phyloP scores from a whole-genome alignment of 768 basidiomycete species.

The Mycena albidolilacea region DNA sequence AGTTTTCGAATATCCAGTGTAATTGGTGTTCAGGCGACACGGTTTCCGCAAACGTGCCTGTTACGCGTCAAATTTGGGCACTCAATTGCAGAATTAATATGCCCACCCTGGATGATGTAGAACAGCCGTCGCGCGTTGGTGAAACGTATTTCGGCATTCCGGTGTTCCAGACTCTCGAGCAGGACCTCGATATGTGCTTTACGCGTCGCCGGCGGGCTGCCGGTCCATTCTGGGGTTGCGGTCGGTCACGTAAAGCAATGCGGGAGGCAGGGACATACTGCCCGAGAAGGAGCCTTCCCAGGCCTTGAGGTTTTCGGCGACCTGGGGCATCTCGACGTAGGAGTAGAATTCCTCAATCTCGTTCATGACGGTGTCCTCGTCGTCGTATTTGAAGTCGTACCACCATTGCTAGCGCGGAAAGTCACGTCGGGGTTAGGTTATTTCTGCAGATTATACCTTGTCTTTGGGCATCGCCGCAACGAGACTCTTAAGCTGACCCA shows the following conservation, averaged over 20 bases:
- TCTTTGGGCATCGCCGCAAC: slow-evolving; percentile 53
- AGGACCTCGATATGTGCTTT: slow-evolving; percentile 84
- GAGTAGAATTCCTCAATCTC: slow-evolving; percentile 99
- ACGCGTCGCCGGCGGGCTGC: slow-evolving; percentile 70
- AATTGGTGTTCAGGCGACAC: slow-evolving; percentile 94
- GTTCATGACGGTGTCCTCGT: slow-evolving; percentile 95
- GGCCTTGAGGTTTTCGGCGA: slow-evolving; percentile 87
- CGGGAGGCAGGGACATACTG: slow-evolving; percentile 62
- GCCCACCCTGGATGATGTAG: slow-evolving; percentile 92
- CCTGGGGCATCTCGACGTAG: slow-evolving; percentile 94
- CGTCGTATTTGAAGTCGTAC: slow-evolving; percentile 95
- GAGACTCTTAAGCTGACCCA: slow-evolving; percentile 85
- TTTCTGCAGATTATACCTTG: slow-evolving; percentile 26
- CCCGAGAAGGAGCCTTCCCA: slow-evolving; percentile 89
- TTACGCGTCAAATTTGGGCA: slow-evolving; percentile 2
- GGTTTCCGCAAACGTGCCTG: slow-evolving; percentile 93
- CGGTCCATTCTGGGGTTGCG: slow-evolving; percentile 77
- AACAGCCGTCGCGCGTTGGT: slow-evolving; percentile 89
- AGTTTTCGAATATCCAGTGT: slow-evolving; percentile 96
- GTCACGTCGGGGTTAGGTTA: slow-evolving; percentile 41
- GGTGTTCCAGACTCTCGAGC: slow-evolving; percentile 90
- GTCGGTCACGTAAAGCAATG: slow-evolving; percentile 27
- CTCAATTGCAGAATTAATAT: slow-evolving; percentile 6
- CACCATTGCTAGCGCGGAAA: slow-evolving; percentile 75
- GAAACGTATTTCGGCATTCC: slow-evolving; percentile 87